A percentile compares a stretch with the other conserved stretches of the same genome.
phyloP scores from a whole-genome alignment of 345 rosid species.

The Hibiscus syriacus region DNA sequence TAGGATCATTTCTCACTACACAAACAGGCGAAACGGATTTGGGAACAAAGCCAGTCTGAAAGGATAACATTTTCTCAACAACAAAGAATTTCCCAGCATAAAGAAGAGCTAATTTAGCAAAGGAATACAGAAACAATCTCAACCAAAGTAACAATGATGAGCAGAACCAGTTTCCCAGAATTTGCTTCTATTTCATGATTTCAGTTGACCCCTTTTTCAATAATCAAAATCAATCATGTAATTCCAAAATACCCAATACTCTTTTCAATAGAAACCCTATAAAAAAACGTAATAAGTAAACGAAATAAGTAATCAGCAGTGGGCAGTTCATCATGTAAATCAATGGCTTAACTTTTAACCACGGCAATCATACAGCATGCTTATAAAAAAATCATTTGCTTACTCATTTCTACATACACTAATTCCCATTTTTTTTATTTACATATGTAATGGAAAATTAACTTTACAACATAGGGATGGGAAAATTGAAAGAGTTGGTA shows the following conservation, averaged over 20 bases:
- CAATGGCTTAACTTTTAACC: conserved; percentile 4
- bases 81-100: neutral
- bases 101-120: neutral
- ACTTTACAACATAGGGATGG: neutral
- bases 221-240: neutral
- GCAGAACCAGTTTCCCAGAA: neutral
- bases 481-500: neutral
- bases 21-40: conserved; percentile 17
- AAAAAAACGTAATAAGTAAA: neutral
- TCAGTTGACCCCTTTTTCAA: neutral
- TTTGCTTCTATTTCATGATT: neutral
- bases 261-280: neutral
- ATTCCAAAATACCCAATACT: neutral
- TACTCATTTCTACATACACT: conserved; percentile 1
- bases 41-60: conserved; percentile 21
- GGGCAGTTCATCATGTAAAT: neutral
- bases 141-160: neutral
- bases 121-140: neutral
- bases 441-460: neutral
- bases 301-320: neutral
- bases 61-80: conserved; percentile 23
- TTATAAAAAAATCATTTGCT: neutral
- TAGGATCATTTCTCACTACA: conserved; percentile 2
- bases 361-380: conserved; percentile 10
- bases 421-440: neutral